phyloP scores from a whole-genome alignment of 106 monocot genomes.

The Acorus calamus region DNA sequence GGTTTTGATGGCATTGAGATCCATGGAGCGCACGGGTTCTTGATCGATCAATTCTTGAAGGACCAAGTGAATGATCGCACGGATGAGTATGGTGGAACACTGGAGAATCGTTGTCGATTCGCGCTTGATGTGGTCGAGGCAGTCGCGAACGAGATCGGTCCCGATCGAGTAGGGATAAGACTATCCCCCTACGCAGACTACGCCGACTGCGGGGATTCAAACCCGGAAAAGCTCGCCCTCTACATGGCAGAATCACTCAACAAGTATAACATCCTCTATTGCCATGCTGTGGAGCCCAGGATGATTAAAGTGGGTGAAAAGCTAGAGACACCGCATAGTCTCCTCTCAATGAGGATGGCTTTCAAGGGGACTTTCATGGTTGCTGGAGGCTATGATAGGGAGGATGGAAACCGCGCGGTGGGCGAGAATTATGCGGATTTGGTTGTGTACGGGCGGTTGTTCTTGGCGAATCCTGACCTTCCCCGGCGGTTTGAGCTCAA shows the following conservation, averaged over 20 bases:
- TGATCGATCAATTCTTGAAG: conserved; percentile 13
- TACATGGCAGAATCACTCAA: conserved; percentile 18
- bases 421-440: conserved; percentile 19
- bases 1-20: conserved; percentile 17
- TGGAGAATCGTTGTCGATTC: conserved; percentile 31
- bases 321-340: conserved; percentile 8
- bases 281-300: conserved; percentile 23
- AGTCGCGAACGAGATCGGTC: conserved; percentile 15
- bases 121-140: conserved; percentile 17
- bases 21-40: conserved; percentile 10
- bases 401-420: conserved; percentile 22
- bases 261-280: conserved; percentile 18
- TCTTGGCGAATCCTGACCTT: conserved; percentile 1
- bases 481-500: conserved; percentile 16
- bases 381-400: conserved; percentile 24
- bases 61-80: conserved; percentile 9
- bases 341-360: conserved; percentile 14
- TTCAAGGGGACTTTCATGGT: conserved; percentile 31
- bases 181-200: conserved; percentile 19
- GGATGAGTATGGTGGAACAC: conserved; percentile 13
- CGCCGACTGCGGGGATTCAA: conserved; percentile 15
- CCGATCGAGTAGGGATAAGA: conserved; percentile 17
- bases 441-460: conserved; percentile 12
- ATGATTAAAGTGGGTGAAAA: conserved; percentile 15
- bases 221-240: conserved; percentile 11